Evolutionary conservation across 2,329 filamentous ascomycete genomes (phyloP).

Genomic region (Mycosphaerelloides madeirae): DNA sequence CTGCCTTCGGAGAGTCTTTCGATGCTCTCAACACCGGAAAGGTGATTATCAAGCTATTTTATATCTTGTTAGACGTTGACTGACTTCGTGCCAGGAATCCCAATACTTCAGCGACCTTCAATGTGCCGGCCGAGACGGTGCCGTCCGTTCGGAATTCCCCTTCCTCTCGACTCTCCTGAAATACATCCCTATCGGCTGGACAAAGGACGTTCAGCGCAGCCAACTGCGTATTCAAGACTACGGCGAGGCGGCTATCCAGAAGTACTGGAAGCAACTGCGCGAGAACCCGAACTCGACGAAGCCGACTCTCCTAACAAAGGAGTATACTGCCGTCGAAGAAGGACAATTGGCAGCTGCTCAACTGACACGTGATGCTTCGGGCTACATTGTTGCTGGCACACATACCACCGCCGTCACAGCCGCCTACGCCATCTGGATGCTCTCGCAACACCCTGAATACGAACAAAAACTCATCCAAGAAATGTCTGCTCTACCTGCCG

Average conservation of each 20-base stretch:
- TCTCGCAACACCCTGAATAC: slow-evolving; percentile 15
- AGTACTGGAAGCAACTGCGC: background rate
- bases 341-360: background rate
- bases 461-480: slow-evolving; percentile 21
- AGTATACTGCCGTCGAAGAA: slow-evolving; percentile 2
- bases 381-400: slow-evolving; percentile 22
- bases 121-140: background rate
- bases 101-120: slow-evolving; percentile 6
- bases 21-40: slow-evolving; percentile 3
- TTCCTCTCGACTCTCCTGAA: background rate
- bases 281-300: slow-evolving; percentile 3
- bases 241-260: background rate
- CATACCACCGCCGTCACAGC: slow-evolving; percentile 26
- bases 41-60: background rate
- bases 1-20: slow-evolving; percentile 5
- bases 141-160: slow-evolving; percentile 6
- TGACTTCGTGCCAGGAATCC: slow-evolving; percentile 1
- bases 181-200: background rate
- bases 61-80: background rate
- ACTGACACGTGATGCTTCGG: background rate
- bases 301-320: slow-evolving; percentile 5
- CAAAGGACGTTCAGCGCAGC: background rate
- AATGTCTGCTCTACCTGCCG: slow-evolving; percentile 12
- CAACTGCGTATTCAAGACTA: background rate
- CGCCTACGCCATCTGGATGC: slow-evolving; percentile 25